Base-by-base conservation (phyloP, 2,329 filamentous ascomycete genomes). In the Talaromyces sp. region DNA sequence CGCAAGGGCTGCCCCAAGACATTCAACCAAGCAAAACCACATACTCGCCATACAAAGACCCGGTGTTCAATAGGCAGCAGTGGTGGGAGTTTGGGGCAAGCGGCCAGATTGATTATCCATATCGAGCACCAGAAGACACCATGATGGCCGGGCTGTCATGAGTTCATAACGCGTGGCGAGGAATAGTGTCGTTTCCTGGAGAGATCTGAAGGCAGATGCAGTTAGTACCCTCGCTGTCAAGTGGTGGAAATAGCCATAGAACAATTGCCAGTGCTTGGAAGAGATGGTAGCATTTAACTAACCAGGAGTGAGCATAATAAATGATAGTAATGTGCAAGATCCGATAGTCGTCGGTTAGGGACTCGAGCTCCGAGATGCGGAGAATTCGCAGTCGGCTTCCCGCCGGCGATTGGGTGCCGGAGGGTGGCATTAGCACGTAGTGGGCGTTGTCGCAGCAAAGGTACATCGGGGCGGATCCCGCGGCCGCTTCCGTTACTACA, bases 31-130 rank as follows among this genome's bases (percentile, higher is more conserved):
- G 65, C 32, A 70, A 75, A 53, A 69, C 70, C 4, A 69, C 69
- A 6, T 79, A 79, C 63, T 71, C 66, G 32, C 65, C 68, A 6
- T 74, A 75, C 52, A 75, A 66, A 28, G 78, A 80, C 62, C 77
- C 78, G 3, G 72, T 75, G 8, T 79, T 79, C 61, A 73, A 74
- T 42, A 68, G 70, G 36, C 70, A 72, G 54, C 70, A 73, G 57
- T 76, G 74, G 74, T 78, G 75, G 75, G 70, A 75, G 52, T 61
- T 69, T 55, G 66, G 69, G 5, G 67, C 70, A 42, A 64, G 65
- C 36, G 36, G 36, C 36, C 17, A 39, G 17, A 7, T 39, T n/a
- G 36, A 39, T 39, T 39, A 39, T 39, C 36, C 36, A 39, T 39
- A n/a, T 39, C 36, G 36, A 39, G 36, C 36, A 8, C 6, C 15